Conservation (phyloP, 805 yeast genomes). For the Metschnikowia drakensbergensis region DNA sequence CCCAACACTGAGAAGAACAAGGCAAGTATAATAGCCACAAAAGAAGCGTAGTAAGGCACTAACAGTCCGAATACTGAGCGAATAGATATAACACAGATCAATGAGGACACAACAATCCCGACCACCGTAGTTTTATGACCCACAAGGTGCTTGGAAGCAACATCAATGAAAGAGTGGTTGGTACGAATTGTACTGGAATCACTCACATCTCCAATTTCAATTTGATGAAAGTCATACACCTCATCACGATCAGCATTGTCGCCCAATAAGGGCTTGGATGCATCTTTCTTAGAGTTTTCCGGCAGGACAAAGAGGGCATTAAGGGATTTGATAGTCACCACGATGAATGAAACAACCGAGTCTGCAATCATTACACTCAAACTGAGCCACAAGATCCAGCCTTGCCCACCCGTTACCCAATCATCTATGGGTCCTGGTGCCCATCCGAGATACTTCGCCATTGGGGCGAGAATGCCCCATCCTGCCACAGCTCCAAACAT, state of each 20-base stretch:
- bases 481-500: slow-evolving; percentile 84
- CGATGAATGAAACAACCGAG: slow-evolving; percentile 73
- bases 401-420: slow-evolving; percentile 93
- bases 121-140: slow-evolving; percentile 43
- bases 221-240: neutral
- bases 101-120: slow-evolving; percentile 65
- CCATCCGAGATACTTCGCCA: slow-evolving; percentile 71
- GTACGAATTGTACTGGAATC: slow-evolving; percentile 1
- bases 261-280: neutral
- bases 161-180: slow-evolving; percentile 11
- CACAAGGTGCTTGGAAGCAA: slow-evolving; percentile 41
- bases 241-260: neutral
- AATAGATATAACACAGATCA: slow-evolving; percentile 64
- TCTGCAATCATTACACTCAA: slow-evolving; percentile 92
- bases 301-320: slow-evolving; percentile 9
- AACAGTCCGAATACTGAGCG: slow-evolving; percentile 63
- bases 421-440: slow-evolving; percentile 87
- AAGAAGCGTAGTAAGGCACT: slow-evolving; percentile 67
- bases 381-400: slow-evolving; percentile 96
- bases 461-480: slow-evolving; percentile 88
- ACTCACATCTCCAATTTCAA: neutral
- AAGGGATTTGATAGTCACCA: slow-evolving; percentile 49
- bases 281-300: neutral
- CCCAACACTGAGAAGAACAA: slow-evolving; percentile 79
- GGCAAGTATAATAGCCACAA: slow-evolving; percentile 70